Percentiles rank a stretch among this genome's conserved stretches.
Evolutionary conservation across 2,329 filamentous ascomycete genomes (phyloP).

Genomic region (Fusarium sp.): DNA sequence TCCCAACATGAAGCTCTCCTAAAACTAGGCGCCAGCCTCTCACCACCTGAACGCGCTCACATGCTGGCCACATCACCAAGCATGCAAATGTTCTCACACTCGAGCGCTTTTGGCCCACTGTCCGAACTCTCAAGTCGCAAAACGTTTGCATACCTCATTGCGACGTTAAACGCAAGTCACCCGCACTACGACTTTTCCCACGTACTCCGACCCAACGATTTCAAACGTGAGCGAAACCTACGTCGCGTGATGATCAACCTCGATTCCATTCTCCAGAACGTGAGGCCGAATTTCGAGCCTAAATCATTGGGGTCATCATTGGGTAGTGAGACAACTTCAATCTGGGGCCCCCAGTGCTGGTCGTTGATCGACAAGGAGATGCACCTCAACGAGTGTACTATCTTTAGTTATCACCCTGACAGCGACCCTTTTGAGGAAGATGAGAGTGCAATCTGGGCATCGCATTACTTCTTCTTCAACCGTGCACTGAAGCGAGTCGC

Average conservation of each 20-base stretch:
- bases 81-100: conserved; percentile 73
- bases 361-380: conserved; percentile 93
- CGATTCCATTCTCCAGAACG: conserved; percentile 87
- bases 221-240: conserved; percentile 84
- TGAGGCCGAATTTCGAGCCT: conserved; percentile 73
- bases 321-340: conserved; percentile 63
- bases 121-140: conserved; percentile 89
- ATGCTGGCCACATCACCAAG: conserved; percentile 74
- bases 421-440: conserved; percentile 93
- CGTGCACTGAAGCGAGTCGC: conserved; percentile 90
- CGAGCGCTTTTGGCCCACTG: conserved; percentile 91
- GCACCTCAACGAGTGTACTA: conserved; percentile 86
- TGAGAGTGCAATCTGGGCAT: conserved; percentile 92
- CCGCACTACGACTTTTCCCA: conserved; percentile 94
- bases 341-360: conserved; percentile 94
- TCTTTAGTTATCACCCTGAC: conserved; percentile 89
- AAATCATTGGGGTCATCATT: conserved; percentile 57
- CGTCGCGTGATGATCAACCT: conserved; percentile 86
- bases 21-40: conserved; percentile 86
- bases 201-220: conserved; percentile 88
- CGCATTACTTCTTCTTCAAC: conserved; percentile 99
- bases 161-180: conserved; percentile 95
- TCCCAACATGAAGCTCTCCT: conserved; percentile 90
- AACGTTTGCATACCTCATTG: conserved; percentile 95
- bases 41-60: conserved; percentile 80